Percentiles rank a stretch among this genome's conserved stretches.
Evolutionary conservation across 345 rosid species (phyloP).

Genomic region (Ailanthus altissimus): DNA sequence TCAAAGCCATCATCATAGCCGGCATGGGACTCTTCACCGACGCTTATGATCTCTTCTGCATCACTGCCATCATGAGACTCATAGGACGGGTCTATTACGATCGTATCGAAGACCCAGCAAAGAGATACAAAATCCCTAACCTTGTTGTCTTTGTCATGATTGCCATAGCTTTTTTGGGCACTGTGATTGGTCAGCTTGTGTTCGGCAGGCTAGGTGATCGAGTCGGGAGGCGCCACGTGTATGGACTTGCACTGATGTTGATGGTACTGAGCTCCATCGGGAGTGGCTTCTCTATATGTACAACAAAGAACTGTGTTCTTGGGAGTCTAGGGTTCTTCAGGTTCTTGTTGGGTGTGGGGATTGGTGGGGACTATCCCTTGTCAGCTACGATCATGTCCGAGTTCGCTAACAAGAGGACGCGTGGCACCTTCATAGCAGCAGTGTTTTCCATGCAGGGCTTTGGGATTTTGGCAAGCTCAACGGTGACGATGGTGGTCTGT

Average conservation of each 20-base stretch:
- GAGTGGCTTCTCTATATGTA: slow-evolving; percentile 67
- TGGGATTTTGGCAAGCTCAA: slow-evolving; percentile 61
- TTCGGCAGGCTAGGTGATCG: slow-evolving; percentile 68
- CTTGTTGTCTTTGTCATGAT: slow-evolving; percentile 36
- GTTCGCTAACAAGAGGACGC: slow-evolving; percentile 70
- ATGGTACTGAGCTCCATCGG: slow-evolving; percentile 65
- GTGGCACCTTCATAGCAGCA: slow-evolving; percentile 70
- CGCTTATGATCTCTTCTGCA: slow-evolving; percentile 65
- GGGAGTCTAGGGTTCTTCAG: slow-evolving; percentile 59
- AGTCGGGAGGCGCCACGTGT: slow-evolving; percentile 58
- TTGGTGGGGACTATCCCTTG: slow-evolving; percentile 79
- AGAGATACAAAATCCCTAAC: not conserved
- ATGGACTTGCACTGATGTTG: slow-evolving; percentile 54
- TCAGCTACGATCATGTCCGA: slow-evolving; percentile 87
- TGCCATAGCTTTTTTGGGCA: slow-evolving; percentile 54
- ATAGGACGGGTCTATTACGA: slow-evolving; percentile 49
- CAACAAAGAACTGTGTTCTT: slow-evolving; percentile 51
- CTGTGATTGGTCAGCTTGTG: slow-evolving; percentile 58
- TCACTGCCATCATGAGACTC: slow-evolving; percentile 46
- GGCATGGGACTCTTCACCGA: slow-evolving; percentile 73
- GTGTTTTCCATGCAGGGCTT: slow-evolving; percentile 81
- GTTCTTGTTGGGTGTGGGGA: slow-evolving; percentile 67
- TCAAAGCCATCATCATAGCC: slow-evolving; percentile 60
- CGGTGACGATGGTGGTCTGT: slow-evolving; percentile 51
- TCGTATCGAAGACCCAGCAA: not conserved